A percentile compares a stretch with the other conserved stretches of the same genome.
Evolutionary conservation across 192 early-diverging fungal species (phyloP).

Genomic region (Dispira parvispora): DNA sequence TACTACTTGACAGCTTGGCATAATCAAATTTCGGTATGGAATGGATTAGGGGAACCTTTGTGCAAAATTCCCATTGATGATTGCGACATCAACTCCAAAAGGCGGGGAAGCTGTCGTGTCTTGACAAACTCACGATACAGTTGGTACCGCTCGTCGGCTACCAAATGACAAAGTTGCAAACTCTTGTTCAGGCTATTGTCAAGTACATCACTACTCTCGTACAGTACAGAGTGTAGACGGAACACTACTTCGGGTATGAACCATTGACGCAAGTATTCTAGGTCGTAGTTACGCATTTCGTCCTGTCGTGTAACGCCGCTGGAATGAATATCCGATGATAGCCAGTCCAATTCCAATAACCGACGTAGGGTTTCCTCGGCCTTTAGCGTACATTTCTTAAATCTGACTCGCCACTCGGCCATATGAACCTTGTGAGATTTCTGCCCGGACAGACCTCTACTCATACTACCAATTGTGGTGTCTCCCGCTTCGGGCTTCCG

Average conservation of each 20-base stretch:
- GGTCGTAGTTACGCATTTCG: conserved; percentile 20
- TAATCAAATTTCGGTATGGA: too few relatives aligned
- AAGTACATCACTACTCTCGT: conserved; percentile 36
- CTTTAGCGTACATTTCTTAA: neutral
- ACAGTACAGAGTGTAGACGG: conserved; percentile 49
- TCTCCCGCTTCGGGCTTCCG: neutral
- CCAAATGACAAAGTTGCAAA: conserved; percentile 34
- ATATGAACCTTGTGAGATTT: neutral
- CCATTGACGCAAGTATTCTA: conserved; percentile 28
- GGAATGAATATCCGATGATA: conserved; percentile 16
- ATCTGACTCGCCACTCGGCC: neutral
- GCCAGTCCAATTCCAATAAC: conserved; percentile 21
- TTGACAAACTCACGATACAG: conserved; percentile 30
- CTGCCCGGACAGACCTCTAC: neutral
- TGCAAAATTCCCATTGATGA: neutral
- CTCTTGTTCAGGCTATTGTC: conserved; percentile 30
- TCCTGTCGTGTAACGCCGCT: neutral
- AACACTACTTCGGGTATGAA: conserved; percentile 50
- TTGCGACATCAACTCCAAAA: neutral
- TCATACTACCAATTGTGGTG: neutral
- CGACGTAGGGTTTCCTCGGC: conserved; percentile 17
- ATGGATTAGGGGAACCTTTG: neutral
- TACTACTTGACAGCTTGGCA: too few relatives aligned
- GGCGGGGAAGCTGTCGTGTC: conserved; percentile 7
- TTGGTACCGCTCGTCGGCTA: conserved; percentile 27